Evolutionary conservation across 2,329 filamentous ascomycete species (phyloP).

Genomic region (Penicillium italicum): DNA sequence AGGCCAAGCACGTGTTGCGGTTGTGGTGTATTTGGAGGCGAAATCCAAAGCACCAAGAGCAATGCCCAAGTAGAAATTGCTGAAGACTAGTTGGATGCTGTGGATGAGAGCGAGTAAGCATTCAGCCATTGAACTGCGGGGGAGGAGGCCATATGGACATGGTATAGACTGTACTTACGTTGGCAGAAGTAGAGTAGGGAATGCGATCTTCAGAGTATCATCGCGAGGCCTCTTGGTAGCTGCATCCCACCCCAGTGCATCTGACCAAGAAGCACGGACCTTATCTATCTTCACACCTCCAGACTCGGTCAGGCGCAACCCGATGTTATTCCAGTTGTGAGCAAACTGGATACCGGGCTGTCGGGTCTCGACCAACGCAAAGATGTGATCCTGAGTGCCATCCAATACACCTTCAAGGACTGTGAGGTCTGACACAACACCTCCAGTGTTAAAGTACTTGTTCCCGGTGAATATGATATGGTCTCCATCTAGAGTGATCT

Average conservation of each 20-base stretch:
- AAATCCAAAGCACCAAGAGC: slow-evolving; percentile 56
- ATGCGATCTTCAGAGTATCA: slow-evolving; percentile 52
- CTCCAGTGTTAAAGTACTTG: slow-evolving; percentile 67
- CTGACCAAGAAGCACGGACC: slow-evolving; percentile 55
- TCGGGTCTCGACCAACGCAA: slow-evolving; percentile 56
- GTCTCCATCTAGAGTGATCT: slow-evolving; percentile 54
- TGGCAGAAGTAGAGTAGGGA: slow-evolving; percentile 57
- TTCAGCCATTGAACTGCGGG: background rate
- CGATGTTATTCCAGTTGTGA: slow-evolving; percentile 64
- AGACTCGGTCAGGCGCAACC: slow-evolving; percentile 61
- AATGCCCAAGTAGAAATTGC: slow-evolving; percentile 64
- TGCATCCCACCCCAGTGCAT: slow-evolving; percentile 60
- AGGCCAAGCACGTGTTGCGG: slow-evolving; percentile 60
- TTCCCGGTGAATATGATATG: slow-evolving; percentile 58
- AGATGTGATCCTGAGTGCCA: slow-evolving; percentile 59
- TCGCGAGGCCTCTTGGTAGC: slow-evolving; percentile 50
- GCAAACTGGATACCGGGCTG: slow-evolving; percentile 54
- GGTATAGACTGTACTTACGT: slow-evolving; percentile 40
- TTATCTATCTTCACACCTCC: slow-evolving; percentile 60
- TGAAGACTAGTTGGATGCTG: slow-evolving; percentile 62
- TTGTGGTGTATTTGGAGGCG: slow-evolving; percentile 55
- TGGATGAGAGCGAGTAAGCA: background rate
- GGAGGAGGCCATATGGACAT: background rate
- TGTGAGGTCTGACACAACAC: slow-evolving; percentile 62
- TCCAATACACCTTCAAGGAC: slow-evolving; percentile 62